phyloP scores from a whole-genome alignment of 768 basidiomycete genomes.

The Leccinum incarnatum region DNA sequence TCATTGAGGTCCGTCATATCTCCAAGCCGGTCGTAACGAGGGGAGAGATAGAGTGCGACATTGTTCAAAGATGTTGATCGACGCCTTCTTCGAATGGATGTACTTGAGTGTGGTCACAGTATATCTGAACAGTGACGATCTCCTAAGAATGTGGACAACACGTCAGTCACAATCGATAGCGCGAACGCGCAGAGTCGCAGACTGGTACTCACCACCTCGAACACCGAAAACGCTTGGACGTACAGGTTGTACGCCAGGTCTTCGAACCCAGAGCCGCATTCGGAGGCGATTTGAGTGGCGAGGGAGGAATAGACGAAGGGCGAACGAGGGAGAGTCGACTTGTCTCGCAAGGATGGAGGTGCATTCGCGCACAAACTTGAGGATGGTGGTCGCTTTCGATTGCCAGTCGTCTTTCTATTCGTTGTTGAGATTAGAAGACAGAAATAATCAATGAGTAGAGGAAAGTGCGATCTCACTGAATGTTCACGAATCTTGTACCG shows the following conservation, averaged over 20 bases:
- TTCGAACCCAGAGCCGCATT: conserved; percentile 90
- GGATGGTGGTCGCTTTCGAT: conserved; percentile 77
- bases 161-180: no score
- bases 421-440: neutral
- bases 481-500: conserved; percentile 80
- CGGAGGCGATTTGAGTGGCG: conserved; percentile 92
- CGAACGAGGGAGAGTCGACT: conserved; percentile 87
- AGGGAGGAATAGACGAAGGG: conserved; percentile 91
- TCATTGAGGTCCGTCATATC: no score
- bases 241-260: conserved; percentile 97
- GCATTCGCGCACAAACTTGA: conserved; percentile 93
- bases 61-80: no score
- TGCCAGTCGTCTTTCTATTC: conserved; percentile 85
- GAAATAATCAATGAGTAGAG: neutral
- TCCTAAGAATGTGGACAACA: no score
- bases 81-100: no score
- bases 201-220: no score
- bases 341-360: conserved; percentile 91
- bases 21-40: no score
- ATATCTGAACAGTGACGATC: no score
- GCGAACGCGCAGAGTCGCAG: no score
- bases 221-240: conserved; percentile 96
- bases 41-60: no score
- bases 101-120: no score
- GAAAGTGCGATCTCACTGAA: conserved; percentile 37